phyloP scores from a whole-genome alignment of 176 grass and related monocot genomes.

The Oryza brachyantha region DNA sequence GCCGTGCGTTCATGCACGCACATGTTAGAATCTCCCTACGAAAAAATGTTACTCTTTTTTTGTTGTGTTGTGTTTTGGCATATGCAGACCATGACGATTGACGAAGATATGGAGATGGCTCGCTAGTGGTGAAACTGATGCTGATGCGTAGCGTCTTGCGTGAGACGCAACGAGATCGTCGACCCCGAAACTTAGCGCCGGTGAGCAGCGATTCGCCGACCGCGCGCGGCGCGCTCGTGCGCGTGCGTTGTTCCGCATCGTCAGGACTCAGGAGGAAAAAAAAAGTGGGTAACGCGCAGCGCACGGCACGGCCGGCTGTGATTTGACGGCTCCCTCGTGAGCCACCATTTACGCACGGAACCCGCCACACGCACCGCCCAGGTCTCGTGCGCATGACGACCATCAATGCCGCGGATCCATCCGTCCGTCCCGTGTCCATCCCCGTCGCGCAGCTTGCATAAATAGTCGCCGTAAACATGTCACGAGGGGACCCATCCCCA shows the following conservation, averaged over 20 bases:
- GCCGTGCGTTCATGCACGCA: background rate
- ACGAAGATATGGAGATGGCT: too few relatives aligned
- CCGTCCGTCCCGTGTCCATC: too few relatives aligned
- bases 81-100: background rate
- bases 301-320: background rate
- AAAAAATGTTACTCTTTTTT: too few relatives aligned
- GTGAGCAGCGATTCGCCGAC: background rate
- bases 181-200: background rate
- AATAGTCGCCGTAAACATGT: constrained; percentile 31
- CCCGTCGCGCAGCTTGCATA: background rate
- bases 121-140: too few relatives aligned
- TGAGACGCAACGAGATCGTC: background rate
- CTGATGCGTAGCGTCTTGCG: background rate
- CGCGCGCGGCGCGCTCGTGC: background rate
- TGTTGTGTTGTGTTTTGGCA: background rate
- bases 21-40: background rate
- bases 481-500: constrained; percentile 25
- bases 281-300: background rate
- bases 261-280: too few relatives aligned
- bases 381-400: constrained; percentile 12
- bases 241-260: background rate
- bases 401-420: constrained; percentile 34
- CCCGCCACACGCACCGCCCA: constrained; percentile 7
- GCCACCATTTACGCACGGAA: constrained; percentile 23
- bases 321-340: constrained; percentile 15